Base-by-base conservation (phyloP, 2,329 filamentous ascomycete species). In the Rhynchosporium secalis region DNA sequence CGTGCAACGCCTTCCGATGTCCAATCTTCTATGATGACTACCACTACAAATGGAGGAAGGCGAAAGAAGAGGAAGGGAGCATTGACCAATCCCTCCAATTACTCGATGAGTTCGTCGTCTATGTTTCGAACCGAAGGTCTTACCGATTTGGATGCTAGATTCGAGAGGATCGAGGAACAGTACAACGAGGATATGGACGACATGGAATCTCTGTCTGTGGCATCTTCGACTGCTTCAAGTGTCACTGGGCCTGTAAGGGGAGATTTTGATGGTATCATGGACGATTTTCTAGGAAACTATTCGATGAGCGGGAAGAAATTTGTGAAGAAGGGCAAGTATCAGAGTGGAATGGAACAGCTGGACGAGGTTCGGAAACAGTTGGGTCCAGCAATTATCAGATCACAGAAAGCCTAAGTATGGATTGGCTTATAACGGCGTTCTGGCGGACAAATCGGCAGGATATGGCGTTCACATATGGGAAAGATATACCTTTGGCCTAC, bases 41-140 rank as follows among this genome's bases (percentile, higher is more conserved):
- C 89, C 0, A 92, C 89, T 2, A 88, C 90, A 1, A 89, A 88
- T 65, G 91, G 90, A 41, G 92, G 92, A 12, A 86, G 91, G 58
- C 84, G 83, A 65, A 98, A 98, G 87, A 97, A 96, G 84, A 87
- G 94, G 73, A 98, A 96, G 80, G 94, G 93, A 51, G 94, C 95
- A 2, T 78, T 96, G 75, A 98, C 94, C 3, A 91, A 90, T 67
- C 89, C 90, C 0, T 95, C 92, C 0, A 87, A 85, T 62, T 96
- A 95, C 77, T 95, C 90, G 58, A 96, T 96, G 93, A 92, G 90
- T 0, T 96, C 91, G 0, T 96, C 92, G 0, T 89, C 92, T 0
- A 81, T 96, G 20, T 87, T 91, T 57, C 86, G 95, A 60, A 99
- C 93, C 1, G 94, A 97, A 72, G 91, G 92, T 47, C 84, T 96